Percentiles rank a stretch among this genome's conserved stretches.
Conservation (phyloP, 2,329 filamentous ascomycete species). For the Arthrobotrys sphaeroides region DNA sequence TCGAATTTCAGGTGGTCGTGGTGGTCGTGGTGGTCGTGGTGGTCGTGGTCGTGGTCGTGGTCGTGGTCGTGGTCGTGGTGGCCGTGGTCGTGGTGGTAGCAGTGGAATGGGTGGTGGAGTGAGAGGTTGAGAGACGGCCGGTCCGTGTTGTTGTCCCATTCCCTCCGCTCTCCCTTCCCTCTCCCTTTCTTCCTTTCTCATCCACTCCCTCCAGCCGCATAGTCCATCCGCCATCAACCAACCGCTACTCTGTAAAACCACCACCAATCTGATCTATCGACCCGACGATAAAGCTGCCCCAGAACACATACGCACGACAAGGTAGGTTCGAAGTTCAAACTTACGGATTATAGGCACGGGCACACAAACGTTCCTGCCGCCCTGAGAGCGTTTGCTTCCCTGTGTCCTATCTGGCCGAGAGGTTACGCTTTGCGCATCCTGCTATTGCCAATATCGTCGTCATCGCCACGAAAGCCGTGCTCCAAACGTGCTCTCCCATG, state of each 20-base stretch:
- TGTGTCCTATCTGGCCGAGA: too few species aligned
- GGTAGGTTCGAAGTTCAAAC: not conserved
- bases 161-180: not conserved
- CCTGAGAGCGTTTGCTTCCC: too few species aligned
- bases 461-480: conserved; percentile 1
- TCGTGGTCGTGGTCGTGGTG: too few species aligned
- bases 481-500: not conserved
- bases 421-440: not conserved
- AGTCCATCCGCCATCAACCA: not conserved
- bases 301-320: not conserved
- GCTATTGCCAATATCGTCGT: conserved; percentile 6
- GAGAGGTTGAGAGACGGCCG: not conserved
- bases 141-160: not conserved
- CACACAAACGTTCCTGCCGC: too few species aligned
- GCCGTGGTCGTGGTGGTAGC: too few species aligned
- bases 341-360: not conserved
- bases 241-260: not conserved
- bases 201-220: not conserved
- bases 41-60: too few species aligned
- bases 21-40: conserved; percentile 3
- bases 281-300: not conserved
- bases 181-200: not conserved
- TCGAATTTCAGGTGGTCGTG: conserved; percentile 55
- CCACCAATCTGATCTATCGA: not conserved
- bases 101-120: not conserved